Conservation (phyloP, 2,329 filamentous ascomycete species). For the Magnaporthiopsis rhizophila region DNA sequence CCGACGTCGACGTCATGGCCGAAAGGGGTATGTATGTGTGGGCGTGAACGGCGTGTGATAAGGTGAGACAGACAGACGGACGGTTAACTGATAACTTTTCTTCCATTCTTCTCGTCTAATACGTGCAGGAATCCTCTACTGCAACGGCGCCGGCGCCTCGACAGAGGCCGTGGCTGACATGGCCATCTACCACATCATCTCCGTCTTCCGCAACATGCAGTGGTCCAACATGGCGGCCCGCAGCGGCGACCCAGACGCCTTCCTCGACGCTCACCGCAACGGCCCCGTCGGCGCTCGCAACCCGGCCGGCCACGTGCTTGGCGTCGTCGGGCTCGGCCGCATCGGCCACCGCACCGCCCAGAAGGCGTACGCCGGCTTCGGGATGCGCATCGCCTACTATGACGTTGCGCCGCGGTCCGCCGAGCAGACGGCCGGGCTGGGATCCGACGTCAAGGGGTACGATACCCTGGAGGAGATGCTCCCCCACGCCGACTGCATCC, state of each 20-base stretch:
- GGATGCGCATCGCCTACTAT: constrained; percentile 49
- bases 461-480: constrained; percentile 37
- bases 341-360: constrained; percentile 45
- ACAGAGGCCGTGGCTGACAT: constrained; percentile 36
- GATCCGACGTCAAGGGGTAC: constrained; percentile 29
- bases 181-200: constrained; percentile 32
- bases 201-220: constrained; percentile 42
- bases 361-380: constrained; percentile 43
- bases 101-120: constrained; percentile 33
- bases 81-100: constrained; percentile 44
- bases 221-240: constrained; percentile 38
- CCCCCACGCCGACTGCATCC: constrained; percentile 36
- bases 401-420: constrained; percentile 33
- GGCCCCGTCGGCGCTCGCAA: constrained; percentile 25
- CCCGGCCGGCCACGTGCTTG: constrained; percentile 43
- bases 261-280: constrained; percentile 1
- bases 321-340: constrained; percentile 52
- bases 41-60: constrained; percentile 25
- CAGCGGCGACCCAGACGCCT: constrained; percentile 24
- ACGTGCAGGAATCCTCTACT: constrained; percentile 28
- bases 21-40: constrained; percentile 19
- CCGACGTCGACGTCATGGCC: constrained; percentile 40
- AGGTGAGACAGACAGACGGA: constrained; percentile 9
- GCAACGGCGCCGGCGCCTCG: constrained; percentile 33
- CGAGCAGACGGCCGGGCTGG: constrained; percentile 32